A percentile compares a stretch with the other conserved stretches of the same genome.
These are phyloP conservation scores for Alternaria brassicae DNA, from an alignment of 2,329 filamentous ascomycete genomes.

Conservation along the genomic window DNA sequence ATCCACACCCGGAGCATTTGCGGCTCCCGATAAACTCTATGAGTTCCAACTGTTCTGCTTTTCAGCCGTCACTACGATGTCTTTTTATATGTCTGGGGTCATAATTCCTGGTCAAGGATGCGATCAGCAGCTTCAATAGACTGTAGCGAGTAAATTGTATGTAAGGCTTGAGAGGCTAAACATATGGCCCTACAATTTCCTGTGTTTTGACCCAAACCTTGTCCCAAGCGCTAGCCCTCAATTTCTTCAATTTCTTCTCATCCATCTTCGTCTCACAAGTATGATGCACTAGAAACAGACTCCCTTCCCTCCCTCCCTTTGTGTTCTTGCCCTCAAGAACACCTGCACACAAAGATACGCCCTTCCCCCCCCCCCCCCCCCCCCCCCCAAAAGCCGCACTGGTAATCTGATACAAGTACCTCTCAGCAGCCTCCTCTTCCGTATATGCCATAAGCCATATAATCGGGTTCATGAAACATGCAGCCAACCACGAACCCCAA, in stretches of 20 bases:
- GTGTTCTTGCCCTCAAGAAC: not conserved
- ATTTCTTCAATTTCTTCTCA: not conserved
- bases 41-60: slow-evolving; percentile 6
- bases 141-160: not conserved
- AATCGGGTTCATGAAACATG: slow-evolving; percentile 5
- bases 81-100: not conserved
- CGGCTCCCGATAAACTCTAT: not conserved
- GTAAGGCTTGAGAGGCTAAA: not conserved
- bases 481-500: slow-evolving; percentile 11
- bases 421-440: slow-evolving; percentile 13
- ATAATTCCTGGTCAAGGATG: not conserved
- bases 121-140: not conserved
- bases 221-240: not conserved
- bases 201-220: slow-evolving; percentile 1
- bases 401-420: slow-evolving; percentile 12
- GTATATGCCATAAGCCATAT: not conserved
- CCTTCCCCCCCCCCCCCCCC: slow-evolving; percentile 1
- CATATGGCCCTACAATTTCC: not conserved
- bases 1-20: not conserved
- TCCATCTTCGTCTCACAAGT: not conserved
- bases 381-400: slow-evolving; percentile 17
- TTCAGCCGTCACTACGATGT: not conserved
- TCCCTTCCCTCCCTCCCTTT: not conserved
- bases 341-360: not conserved
- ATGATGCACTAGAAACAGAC: slow-evolving; percentile 1